Conservation (phyloP, 2,329 filamentous ascomycete species). For the Pseudocercospora pini-densiflorae region DNA sequence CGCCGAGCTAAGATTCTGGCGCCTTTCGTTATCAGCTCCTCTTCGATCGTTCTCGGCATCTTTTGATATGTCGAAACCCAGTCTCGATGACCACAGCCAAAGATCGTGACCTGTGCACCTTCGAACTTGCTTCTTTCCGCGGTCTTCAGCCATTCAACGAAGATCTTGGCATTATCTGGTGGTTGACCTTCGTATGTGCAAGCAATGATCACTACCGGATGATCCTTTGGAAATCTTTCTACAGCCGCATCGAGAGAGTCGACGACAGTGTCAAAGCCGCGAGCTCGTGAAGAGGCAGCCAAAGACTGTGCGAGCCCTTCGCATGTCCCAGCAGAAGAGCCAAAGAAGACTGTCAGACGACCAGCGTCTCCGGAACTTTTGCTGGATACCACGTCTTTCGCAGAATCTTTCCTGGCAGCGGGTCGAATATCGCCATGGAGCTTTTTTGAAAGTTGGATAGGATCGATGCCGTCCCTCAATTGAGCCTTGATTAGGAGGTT, state of each 20-base stretch:
- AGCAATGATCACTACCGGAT: constrained; percentile 69
- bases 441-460: constrained; percentile 62
- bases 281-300: constrained; percentile 60
- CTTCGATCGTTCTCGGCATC: constrained; percentile 67
- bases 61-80: constrained; percentile 67
- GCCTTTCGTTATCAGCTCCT: constrained; percentile 57
- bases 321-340: constrained; percentile 76
- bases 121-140: constrained; percentile 47
- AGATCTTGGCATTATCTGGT: constrained; percentile 71
- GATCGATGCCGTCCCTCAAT: constrained; percentile 54
- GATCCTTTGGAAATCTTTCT: constrained; percentile 62
- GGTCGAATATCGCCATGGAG: constrained; percentile 55
- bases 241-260: constrained; percentile 65
- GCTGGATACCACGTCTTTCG: neutral
- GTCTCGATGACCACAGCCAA: constrained; percentile 68
- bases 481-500: constrained; percentile 66
- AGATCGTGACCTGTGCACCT: constrained; percentile 68
- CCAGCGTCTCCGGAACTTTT: constrained; percentile 46
- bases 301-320: constrained; percentile 69
- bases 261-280: constrained; percentile 64
- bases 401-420: neutral
- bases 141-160: constrained; percentile 67
- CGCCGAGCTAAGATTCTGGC: constrained; percentile 44
- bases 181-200: constrained; percentile 76
- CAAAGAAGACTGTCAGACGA: constrained; percentile 70